Evolutionary conservation across 305 asterid genomes (phyloP).

Genomic region (Galium porrigens): DNA sequence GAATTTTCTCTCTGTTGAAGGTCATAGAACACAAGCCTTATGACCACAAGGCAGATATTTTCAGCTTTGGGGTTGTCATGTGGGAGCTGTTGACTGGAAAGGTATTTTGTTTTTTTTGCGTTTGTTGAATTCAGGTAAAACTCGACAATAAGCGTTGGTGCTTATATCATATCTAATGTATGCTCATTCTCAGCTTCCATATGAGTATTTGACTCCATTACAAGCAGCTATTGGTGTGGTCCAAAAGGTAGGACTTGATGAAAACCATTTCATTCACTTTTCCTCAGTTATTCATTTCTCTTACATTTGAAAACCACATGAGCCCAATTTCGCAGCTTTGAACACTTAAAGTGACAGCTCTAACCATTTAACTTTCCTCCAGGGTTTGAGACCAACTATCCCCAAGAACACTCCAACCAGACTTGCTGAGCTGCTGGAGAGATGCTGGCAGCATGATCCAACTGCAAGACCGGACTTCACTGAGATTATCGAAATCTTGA

Average conservation of each 20-base stretch:
- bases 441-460: conserved; percentile 90
- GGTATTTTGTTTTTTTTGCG: conserved; percentile 28
- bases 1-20: conserved; percentile 35
- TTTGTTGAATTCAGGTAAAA: conserved; percentile 5
- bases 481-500: conserved; percentile 50
- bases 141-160: background rate
- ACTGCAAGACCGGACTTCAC: conserved; percentile 65
- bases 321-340: background rate
- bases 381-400: conserved; percentile 80
- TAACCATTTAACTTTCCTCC: conserved; percentile 3
- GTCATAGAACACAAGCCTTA: conserved; percentile 84
- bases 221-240: conserved; percentile 95
- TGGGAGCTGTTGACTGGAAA: conserved; percentile 93
- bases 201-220: conserved; percentile 69
- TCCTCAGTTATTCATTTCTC: background rate
- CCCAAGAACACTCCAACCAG: conserved; percentile 60
- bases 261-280: background rate
- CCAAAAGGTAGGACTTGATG: conserved; percentile 48
- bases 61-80: conserved; percentile 76
- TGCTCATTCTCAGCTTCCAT: conserved; percentile 48
- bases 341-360: background rate
- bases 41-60: conserved; percentile 81
- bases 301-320: background rate
- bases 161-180: conserved; percentile 5
- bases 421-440: conserved; percentile 71